phyloP scores from a whole-genome alignment of 1,284 basidiomycete genomes.

The Tilletiopsis washingtonensis region DNA sequence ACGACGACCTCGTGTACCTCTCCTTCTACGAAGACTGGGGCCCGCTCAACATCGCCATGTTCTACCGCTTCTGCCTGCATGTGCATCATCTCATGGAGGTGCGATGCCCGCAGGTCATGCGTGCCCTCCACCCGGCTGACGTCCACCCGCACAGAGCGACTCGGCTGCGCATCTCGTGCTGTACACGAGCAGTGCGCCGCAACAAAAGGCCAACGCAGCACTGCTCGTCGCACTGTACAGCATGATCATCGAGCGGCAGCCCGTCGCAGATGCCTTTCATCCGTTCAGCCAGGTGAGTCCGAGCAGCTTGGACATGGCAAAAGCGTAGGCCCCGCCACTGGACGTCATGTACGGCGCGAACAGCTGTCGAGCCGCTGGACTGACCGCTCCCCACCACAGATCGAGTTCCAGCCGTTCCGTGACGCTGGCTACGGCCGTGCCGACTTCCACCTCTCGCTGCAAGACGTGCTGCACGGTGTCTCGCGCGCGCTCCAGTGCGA shows the following conservation, averaged over 20 bases:
- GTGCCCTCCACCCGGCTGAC: no score
- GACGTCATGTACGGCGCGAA: no score
- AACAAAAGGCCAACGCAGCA: conserved; percentile 85
- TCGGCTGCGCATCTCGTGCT: conserved; percentile 64
- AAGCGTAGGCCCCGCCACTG: no score
- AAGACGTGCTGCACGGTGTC: conserved; percentile 80
- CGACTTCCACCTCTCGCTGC: conserved; percentile 81
- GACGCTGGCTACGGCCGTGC: conserved; percentile 89
- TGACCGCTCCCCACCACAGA: conserved; percentile 7
- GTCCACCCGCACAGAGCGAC: no score
- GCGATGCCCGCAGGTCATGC: no score
- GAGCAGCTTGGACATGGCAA: no score
- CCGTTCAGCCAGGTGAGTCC: conserved; percentile 51
- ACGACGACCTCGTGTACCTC: conserved; percentile 83
- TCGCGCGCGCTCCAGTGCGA: conserved; percentile 86
- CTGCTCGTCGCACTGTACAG: conserved; percentile 78
- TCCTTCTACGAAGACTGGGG: conserved; percentile 66
- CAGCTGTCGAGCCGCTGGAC: not conserved
- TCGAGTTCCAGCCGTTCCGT: conserved; percentile 81
- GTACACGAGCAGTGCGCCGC: conserved; percentile 77
- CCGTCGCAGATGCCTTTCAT: conserved; percentile 91
- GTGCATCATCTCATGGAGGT: no score
- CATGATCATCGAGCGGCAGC: conserved; percentile 81
- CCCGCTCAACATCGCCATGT: conserved; percentile 53
- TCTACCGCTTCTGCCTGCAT: conserved; percentile 73